phyloP scores from a whole-genome alignment of 2,329 filamentous ascomycete genomes.

The Botrytis aclada region DNA sequence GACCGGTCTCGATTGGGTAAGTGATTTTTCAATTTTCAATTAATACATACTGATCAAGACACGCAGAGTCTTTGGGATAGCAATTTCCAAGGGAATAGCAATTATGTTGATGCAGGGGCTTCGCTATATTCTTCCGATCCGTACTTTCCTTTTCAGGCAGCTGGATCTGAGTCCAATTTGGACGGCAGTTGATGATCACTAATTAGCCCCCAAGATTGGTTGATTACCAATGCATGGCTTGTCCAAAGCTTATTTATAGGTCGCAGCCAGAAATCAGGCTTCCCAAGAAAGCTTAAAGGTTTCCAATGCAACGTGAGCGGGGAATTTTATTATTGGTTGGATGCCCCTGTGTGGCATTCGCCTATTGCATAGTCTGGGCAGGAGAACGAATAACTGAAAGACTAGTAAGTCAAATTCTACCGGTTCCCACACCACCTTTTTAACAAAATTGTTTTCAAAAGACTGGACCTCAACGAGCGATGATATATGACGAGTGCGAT shows the following conservation, averaged over 20 bases:
- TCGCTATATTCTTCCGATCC: not conserved
- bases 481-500: not conserved
- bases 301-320: not conserved
- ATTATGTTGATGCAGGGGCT: not conserved
- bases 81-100: slow-evolving; percentile 8
- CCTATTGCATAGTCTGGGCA: not conserved
- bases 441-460: not conserved
- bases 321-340: slow-evolving; percentile 9
- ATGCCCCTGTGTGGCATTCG: not conserved
- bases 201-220: not conserved
- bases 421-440: not conserved
- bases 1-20: slow-evolving; percentile 15
- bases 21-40: not conserved
- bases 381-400: not conserved
- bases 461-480: not conserved
- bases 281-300: slow-evolving; percentile 15
- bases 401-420: not conserved
- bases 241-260: slow-evolving; percentile 16
- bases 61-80: slow-evolving; percentile 19
- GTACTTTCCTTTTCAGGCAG: slow-evolving; percentile 14
- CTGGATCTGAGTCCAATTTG: not conserved
- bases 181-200: not conserved
- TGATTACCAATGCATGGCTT: not conserved
- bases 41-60: not conserved
- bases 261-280: not conserved